Percentiles rank a stretch among this genome's conserved stretches.
These are phyloP conservation scores for Gossypium aridum DNA, from an alignment of 441 rosid species.

Conservation along the genomic window DNA sequence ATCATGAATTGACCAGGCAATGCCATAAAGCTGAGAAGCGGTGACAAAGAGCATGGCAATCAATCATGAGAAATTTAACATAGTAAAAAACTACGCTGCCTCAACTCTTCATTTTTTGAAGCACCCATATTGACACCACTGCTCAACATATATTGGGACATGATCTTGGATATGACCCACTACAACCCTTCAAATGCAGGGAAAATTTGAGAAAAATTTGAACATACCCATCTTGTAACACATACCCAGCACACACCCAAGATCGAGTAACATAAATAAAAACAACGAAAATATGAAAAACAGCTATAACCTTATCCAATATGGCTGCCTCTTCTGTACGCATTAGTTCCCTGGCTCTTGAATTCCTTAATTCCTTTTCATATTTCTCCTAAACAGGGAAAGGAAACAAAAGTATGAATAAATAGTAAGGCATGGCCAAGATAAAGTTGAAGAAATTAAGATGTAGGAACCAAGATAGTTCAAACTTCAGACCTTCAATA, in stretches of 20 bases:
- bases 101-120: background rate
- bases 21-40: background rate
- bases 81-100: background rate
- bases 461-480: constrained; percentile 3
- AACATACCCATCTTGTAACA: background rate
- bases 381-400: constrained; percentile 58
- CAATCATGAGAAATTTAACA: constrained; percentile 7
- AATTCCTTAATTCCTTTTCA: constrained; percentile 87
- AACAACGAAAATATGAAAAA: constrained; percentile 2
- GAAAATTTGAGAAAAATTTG: background rate
- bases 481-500: constrained; percentile 53
- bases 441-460: background rate
- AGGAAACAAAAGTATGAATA: background rate
- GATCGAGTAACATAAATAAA: background rate
- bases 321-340: constrained; percentile 90
- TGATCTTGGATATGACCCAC: background rate
- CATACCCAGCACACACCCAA: background rate
- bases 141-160: background rate
- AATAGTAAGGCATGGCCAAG: background rate
- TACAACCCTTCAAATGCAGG: background rate
- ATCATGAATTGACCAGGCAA: background rate
- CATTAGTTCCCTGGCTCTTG: constrained; percentile 91
- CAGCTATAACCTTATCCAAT: constrained; percentile 71
- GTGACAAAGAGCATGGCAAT: background rate
- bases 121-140: background rate